Base-by-base conservation (phyloP, 768 basidiomycete species). In the Pleurotus cornucopiae region DNA sequence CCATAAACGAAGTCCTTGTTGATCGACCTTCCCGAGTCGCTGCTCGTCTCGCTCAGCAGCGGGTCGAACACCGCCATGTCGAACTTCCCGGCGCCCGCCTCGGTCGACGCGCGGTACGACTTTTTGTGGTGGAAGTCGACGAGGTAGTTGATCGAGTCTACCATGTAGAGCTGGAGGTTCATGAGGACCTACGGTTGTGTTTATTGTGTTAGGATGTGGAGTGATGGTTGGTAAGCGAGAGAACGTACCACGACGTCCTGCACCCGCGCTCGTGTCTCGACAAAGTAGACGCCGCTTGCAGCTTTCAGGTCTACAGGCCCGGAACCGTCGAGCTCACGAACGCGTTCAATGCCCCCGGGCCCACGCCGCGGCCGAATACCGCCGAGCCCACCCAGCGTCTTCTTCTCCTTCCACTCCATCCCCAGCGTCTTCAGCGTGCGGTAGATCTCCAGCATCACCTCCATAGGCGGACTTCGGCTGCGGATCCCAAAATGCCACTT, bases 401-500 rank as follows among this genome's bases (percentile, higher is more conserved):
- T 81, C 78, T 97, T 97, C 74, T 89, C 85, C 69, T 91, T 91
- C 97, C 97, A 99, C 71, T 99, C 93, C 92, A 98, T 96, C 13
- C 89, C 91, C 16, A 98, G 77, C 58, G 85, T 76, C 72, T 89
- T 88, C 49, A 99, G 73, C 43, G 95, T 97, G 59, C 91, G 77
- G 72, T 99, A 98, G 51, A 99, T 97, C 79, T 98, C 96, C 21
- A 97, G 74, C 95, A 99, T 98, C 20, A 99, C 96, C 70, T 99
- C 97, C 91, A 98, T 96, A 18, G 95, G 97, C 30, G 94, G 92
- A 57, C 86, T 89, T 57, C 95, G 80, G 62, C 91, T 94, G 30
- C 97, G 82, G 40, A 99, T 98, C 6, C 97, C 97, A 65, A 98
- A 99, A 68, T 99, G 97, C 97, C 97, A 98, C 60, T 93, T 88